Conservation (phyloP, 2,329 filamentous ascomycete species). For the Drechmeria coniospora region DNA sequence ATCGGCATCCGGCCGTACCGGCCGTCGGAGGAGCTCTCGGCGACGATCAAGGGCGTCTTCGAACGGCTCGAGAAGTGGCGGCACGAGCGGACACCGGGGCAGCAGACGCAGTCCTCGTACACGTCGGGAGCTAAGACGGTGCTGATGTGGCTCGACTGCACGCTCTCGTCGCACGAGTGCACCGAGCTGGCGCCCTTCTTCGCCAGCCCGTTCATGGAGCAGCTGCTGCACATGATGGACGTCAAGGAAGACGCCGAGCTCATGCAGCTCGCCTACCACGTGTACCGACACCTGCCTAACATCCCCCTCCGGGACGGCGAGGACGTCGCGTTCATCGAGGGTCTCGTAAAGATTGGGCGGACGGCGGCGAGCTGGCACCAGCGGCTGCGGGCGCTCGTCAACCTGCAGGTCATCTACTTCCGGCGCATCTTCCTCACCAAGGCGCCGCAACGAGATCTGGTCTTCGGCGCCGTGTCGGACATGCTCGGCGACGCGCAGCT, state of each 20-base stretch:
- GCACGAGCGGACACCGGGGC: slow-evolving; percentile 65
- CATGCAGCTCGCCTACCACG: slow-evolving; percentile 86
- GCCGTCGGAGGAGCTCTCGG: slow-evolving; percentile 57
- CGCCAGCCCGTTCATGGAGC: slow-evolving; percentile 73
- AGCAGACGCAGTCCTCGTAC: slow-evolving; percentile 87
- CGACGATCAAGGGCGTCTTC: slow-evolving; percentile 63
- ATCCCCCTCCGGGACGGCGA: slow-evolving; percentile 82
- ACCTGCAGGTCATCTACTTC: slow-evolving; percentile 98
- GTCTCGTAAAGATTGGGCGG: slow-evolving; percentile 76
- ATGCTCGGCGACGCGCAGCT: slow-evolving; percentile 89
- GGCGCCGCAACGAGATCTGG: slow-evolving; percentile 54
- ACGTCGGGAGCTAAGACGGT: slow-evolving; percentile 95
- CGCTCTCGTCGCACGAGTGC: slow-evolving; percentile 82
- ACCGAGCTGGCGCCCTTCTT: slow-evolving; percentile 86
- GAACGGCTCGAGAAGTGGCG: slow-evolving; percentile 74
- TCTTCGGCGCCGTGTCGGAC: slow-evolving; percentile 85
- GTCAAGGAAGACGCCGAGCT: slow-evolving; percentile 96
- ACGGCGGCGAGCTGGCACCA: slow-evolving; percentile 87
- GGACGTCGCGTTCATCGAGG: slow-evolving; percentile 68
- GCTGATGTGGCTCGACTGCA: slow-evolving; percentile 84
- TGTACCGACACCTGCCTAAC: slow-evolving; percentile 91
- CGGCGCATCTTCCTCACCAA: slow-evolving; percentile 80
- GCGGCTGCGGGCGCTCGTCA: slow-evolving; percentile 82
- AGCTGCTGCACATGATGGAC: slow-evolving; percentile 98
- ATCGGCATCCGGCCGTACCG: slow-evolving; percentile 75